Evolutionary conservation across 495 filamentous ascomycete genomes (phyloP).

Genomic region (Penicillium angulare): DNA sequence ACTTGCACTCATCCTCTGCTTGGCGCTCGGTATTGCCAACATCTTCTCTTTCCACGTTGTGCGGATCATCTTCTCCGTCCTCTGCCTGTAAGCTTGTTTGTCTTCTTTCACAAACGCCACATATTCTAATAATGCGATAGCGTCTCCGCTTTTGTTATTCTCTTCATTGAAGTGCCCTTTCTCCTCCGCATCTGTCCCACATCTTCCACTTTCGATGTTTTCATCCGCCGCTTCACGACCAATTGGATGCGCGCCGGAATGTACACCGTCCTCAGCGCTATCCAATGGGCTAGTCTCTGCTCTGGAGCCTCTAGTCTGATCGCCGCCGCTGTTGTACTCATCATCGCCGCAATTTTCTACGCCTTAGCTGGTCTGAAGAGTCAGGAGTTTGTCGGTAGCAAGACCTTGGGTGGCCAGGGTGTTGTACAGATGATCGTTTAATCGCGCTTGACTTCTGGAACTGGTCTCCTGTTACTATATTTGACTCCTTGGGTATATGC

Average conservation of each 20-base stretch:
- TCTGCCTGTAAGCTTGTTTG: constrained; percentile 79
- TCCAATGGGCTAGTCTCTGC: constrained; percentile 79
- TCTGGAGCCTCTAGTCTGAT: constrained; percentile 65
- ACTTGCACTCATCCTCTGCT: constrained; percentile 89
- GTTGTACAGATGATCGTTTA: constrained; percentile 98
- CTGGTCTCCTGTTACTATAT: constrained; percentile 3
- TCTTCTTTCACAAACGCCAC: background rate
- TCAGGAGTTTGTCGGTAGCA: constrained; percentile 93
- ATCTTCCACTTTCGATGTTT: constrained; percentile 79
- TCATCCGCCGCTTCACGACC: constrained; percentile 88
- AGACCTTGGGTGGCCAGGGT: constrained; percentile 92
- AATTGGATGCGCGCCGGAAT: constrained; percentile 97
- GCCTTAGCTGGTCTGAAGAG: constrained; percentile 79
- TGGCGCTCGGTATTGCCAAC: constrained; percentile 92
- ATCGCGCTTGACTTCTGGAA: constrained; percentile 2
- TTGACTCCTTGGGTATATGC: background rate
- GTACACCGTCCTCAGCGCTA: constrained; percentile 74
- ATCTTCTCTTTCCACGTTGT: constrained; percentile 65
- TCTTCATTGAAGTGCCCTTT: constrained; percentile 96
- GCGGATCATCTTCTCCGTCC: constrained; percentile 75
- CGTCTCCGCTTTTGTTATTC: constrained; percentile 74
- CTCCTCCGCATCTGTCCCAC: constrained; percentile 98
- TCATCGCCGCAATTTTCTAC: constrained; percentile 79
- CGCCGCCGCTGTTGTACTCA: constrained; percentile 79
- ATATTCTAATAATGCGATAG: constrained; percentile 43